Conservation (phyloP, 1,284 basidiomycete genomes). For the Marasmius tenuissimus region DNA sequence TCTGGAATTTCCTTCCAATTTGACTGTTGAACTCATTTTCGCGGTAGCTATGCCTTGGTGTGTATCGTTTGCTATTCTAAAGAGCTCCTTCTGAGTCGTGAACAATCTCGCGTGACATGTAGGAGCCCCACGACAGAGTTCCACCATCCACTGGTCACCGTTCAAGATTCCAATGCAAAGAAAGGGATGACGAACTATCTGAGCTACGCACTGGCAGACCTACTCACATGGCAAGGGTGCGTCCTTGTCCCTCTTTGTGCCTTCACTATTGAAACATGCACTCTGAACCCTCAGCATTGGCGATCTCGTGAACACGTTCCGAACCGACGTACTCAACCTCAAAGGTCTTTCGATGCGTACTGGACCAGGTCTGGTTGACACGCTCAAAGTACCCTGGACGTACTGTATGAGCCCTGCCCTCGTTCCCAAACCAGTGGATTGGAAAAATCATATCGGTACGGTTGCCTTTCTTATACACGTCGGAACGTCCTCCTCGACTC, state of each 20-base stretch:
- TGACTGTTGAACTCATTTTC: neutral
- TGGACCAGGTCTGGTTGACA: slow-evolving; percentile 55
- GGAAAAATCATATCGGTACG: slow-evolving; percentile 61
- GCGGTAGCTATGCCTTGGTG: slow-evolving; percentile 72
- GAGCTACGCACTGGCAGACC: slow-evolving; percentile 54
- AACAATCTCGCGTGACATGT: slow-evolving; percentile 25
- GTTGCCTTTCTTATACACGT: slow-evolving; percentile 3
- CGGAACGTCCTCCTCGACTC: neutral
- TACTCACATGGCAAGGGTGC: slow-evolving; percentile 62
- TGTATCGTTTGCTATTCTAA: neutral
- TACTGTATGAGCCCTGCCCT: slow-evolving; percentile 69
- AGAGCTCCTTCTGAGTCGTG: slow-evolving; percentile 54
- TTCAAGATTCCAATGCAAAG: slow-evolving; percentile 51
- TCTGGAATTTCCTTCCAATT: slow-evolving; percentile 6
- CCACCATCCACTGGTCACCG: slow-evolving; percentile 63
- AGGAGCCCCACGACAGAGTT: slow-evolving; percentile 60
- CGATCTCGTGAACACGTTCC: slow-evolving; percentile 61
- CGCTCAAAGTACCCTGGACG: slow-evolving; percentile 65
- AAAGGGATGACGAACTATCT: slow-evolving; percentile 55
- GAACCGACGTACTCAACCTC: slow-evolving; percentile 50
- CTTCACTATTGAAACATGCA: neutral
- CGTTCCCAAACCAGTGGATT: slow-evolving; percentile 65
- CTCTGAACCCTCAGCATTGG: slow-evolving; percentile 41
- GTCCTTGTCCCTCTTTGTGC: slow-evolving; percentile 4
- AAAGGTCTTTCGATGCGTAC: slow-evolving; percentile 44